Evolutionary conservation across 352 stramenopile species (phyloP).

Genomic region (Globisporangium carolinianum): DNA sequence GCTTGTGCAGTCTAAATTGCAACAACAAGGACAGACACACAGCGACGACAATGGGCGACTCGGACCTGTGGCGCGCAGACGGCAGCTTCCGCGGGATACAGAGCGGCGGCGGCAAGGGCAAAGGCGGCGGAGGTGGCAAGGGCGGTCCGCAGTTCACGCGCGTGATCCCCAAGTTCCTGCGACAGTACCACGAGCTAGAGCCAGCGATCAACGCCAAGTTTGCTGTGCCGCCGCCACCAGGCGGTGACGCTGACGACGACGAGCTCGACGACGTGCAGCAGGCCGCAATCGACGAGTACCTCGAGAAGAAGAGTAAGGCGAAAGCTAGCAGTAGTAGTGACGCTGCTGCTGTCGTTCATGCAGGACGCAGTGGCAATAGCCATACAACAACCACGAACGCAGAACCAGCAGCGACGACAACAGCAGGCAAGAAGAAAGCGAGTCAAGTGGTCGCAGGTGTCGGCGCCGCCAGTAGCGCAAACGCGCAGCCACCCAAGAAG

Average conservation of each 20-base stretch:
- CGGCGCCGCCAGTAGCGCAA: constrained; percentile 7
- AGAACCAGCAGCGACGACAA: background rate
- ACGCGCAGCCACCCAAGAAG: constrained; percentile 13
- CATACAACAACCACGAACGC: background rate
- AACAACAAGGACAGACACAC: background rate
- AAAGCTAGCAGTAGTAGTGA: constrained; percentile 20
- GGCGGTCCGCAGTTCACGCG: constrained; percentile 61
- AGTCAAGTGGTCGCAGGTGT: constrained; percentile 32
- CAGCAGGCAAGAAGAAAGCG: constrained; percentile 19
- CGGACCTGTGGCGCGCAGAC: constrained; percentile 62
- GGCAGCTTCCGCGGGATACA: constrained; percentile 60
- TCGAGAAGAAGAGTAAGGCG: constrained; percentile 24
- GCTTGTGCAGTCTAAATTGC: too few species aligned
- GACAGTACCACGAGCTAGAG: constrained; percentile 53
- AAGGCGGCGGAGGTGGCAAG: constrained; percentile 23
- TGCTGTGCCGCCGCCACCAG: constrained; percentile 25
- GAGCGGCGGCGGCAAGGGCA: constrained; percentile 20
- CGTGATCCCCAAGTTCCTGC: constrained; percentile 81
- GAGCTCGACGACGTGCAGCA: constrained; percentile 79
- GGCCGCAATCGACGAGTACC: constrained; percentile 65
- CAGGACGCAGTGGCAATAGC: too few species aligned
- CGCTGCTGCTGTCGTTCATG: too few species aligned
- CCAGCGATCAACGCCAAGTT: constrained; percentile 72
- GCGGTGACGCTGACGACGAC: constrained; percentile 39
- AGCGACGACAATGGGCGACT: constrained; percentile 42